phyloP scores from a whole-genome alignment of 768 basidiomycete genomes.

The Hortiboletus campestris region DNA sequence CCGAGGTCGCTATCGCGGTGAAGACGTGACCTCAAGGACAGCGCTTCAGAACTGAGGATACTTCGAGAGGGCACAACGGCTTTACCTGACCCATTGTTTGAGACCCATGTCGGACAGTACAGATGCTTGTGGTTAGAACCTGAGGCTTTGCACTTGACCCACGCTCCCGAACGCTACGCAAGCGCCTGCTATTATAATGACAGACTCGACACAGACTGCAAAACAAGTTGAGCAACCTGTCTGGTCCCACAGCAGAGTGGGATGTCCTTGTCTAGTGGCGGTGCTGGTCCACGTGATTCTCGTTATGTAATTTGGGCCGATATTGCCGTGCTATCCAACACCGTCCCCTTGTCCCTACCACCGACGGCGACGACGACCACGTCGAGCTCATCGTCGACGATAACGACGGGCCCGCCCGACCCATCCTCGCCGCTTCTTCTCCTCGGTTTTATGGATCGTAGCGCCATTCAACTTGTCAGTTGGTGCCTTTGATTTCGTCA shows the following conservation, averaged over 20 bases:
- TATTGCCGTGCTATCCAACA: slow-evolving; percentile 30
- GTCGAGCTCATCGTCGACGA: slow-evolving; percentile 31
- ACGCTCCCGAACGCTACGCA: no score
- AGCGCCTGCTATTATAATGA: no score
- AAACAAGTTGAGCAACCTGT: no score
- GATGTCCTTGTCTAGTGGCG: slow-evolving; percentile 11
- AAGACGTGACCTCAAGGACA: slow-evolving; percentile 6
- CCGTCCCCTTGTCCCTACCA: slow-evolving; percentile 38
- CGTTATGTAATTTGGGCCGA: slow-evolving; percentile 34
- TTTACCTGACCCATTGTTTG: slow-evolving; percentile 26
- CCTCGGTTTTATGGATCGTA: slow-evolving; percentile 19
- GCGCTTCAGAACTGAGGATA: not conserved
- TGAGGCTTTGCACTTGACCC: no score
- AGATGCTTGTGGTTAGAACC: no score
- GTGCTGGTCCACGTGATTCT: slow-evolving; percentile 23
- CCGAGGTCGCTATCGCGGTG: not conserved
- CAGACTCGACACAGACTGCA: no score
- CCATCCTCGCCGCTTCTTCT: not conserved
- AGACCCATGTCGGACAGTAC: slow-evolving; percentile 11
- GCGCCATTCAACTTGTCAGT: slow-evolving; percentile 3
- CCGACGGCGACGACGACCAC: slow-evolving; percentile 32
- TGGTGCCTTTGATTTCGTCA: slow-evolving; percentile 27
- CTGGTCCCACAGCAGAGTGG: no score
- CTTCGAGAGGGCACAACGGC: not conserved
- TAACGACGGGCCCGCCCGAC: slow-evolving; percentile 17